Base-by-base conservation (phyloP, 2,329 filamentous ascomycete genomes). In the Tolypocladium ophioglossoides region DNA sequence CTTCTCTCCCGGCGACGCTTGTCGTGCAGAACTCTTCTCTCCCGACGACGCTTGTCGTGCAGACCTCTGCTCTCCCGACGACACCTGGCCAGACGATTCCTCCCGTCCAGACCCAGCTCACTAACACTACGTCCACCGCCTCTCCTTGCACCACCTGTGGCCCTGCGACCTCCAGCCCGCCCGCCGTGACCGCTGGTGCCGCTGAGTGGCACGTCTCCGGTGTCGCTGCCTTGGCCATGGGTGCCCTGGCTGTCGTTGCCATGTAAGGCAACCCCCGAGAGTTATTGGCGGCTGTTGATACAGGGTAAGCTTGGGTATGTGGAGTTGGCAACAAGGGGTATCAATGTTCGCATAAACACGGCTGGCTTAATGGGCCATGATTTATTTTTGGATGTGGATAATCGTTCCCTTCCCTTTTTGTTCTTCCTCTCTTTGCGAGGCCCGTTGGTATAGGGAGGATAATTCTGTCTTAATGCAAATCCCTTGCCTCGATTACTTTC, bases 181-280 rank as follows among this genome's bases (percentile, higher is more conserved):
- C 57, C 12, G 46, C 56, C 16, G 34, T 59, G 7, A 57, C 61
- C 4, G 57, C 56, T 14, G 61, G 57, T n/a, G 63, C 57, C 35
- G 57, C 56, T 18, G 52, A 38, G 18, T 54, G 57, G 52, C 51
- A 52, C 34, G 41, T 55, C 11, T 44, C 62, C 38, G 54, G 58
- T 37, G 39, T 61, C 47, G 54, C 57, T n/a, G 56, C 58, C 35
- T 22, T 63, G 16, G 49, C 55, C n/a, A 16, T 61, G 34, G 61
- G 55, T 38, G 60, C 54, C n/a, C 30, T 63, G 40, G 57, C 58
- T 49, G 55, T 59, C 37, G 57, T 51, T 54, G 56, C 54, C 50
- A 53, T 62, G 50, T 63, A 61, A 58, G 41, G 41, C 24, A 18
- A 48, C n/a, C 32, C 30, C 12, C 30, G 5, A n/a, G 40, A 34